Evolutionary conservation across 2,329 filamentous ascomycete genomes (phyloP), one percentile per base, ranked within the genome.

Genomic region (Fusarium tuaranense): DNA sequence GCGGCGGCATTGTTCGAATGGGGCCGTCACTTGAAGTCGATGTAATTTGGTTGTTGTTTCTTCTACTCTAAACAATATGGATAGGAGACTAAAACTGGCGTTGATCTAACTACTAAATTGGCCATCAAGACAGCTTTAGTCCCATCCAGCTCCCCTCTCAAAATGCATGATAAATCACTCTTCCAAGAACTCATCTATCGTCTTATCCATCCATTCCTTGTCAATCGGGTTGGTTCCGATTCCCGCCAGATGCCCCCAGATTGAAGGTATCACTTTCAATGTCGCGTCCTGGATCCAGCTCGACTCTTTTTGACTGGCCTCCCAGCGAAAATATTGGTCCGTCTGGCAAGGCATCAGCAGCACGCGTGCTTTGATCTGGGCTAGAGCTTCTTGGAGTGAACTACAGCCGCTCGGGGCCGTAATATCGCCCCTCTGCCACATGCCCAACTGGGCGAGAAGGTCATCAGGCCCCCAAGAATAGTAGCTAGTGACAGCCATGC

Each of bases 261-360:
- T 74, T 1, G 79, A 82, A 16, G 81, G 80, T 53, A 84, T 83
- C 6, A 81, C 76, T 36, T 73, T 78, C 58, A 83, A 75, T 4
- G 65, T 74, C 3, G 76, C 82, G 25, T 78, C 70, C 22, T 76
- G 73, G 36, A 84, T 70, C 53, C 58, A 69, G 20, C 69, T 66
- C 2, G 80, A 66, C 75, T 84, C 83, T n/a, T 69, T 77, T 69
- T 82, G 78, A n/a, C 76, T 80, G 41, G 81, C 81, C 48, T 78
- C 78, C 66, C 70, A 78, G 8, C 90, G 87, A 73, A 93, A 93
- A 78, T 93, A 93, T 46, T 93, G 85, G 79, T 93, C 92, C 0
- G 91, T 93, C 78, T 88, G 87, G 30, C 84, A 83, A 0, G 91
- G 92, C 68, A 93, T 81, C 3, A 93, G 88, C 69, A 93, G 78